Evolutionary conservation across 2,329 filamentous ascomycete genomes (phyloP), one percentile per base, ranked within the genome.

Genomic region (Trichoderma atroviride): DNA sequence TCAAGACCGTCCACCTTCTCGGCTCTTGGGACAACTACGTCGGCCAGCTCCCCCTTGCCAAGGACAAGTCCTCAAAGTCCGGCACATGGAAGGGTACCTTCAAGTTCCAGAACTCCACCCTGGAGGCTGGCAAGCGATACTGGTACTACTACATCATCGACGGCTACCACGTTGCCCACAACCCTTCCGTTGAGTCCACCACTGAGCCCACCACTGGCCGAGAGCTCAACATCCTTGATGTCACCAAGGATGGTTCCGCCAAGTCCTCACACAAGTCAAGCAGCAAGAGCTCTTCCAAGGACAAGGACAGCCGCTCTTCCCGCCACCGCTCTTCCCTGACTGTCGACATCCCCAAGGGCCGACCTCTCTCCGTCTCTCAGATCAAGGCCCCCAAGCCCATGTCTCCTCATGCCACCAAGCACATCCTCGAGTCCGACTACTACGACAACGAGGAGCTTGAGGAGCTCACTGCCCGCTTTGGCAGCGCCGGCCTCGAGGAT

Each of bases 101-200:
- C 87, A 91, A 93, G 84, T 97, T 99, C 85, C 92, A 96, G 83
- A 91, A 91, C 79, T 84, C 89, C 72, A 95, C 93, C 71, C 88
- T 98, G 76, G 90, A 95, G 85, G 86, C 93, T 76, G 94, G 95
- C 80, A 90, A 93, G 80, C 91, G 95, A 80, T 98, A 98, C 89
- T 99, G 96, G 96, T 99, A 98, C 90, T 99, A 99, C 89, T 99
- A 97, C 88, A 97, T 98, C 89, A 96, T 98, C 82, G 96, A 99
- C 81, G 96, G 96, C 76, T 97, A 97, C 89, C 94, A 97, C 82
- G 91, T 97, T 81, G 94, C 94, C 72, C 95, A 98, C 87, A 96
- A 98, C 84, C 94, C 95, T 75, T 92, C 92, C 81, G 91, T 94
- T 80, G 86, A 92, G 78, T 95, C 91, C 79, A 96, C 92, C 79